A percentile compares a stretch with the other conserved stretches of the same genome.
phyloP scores from a whole-genome alignment of 1,284 basidiomycete genomes.

The Leucoagaricus sp. region DNA sequence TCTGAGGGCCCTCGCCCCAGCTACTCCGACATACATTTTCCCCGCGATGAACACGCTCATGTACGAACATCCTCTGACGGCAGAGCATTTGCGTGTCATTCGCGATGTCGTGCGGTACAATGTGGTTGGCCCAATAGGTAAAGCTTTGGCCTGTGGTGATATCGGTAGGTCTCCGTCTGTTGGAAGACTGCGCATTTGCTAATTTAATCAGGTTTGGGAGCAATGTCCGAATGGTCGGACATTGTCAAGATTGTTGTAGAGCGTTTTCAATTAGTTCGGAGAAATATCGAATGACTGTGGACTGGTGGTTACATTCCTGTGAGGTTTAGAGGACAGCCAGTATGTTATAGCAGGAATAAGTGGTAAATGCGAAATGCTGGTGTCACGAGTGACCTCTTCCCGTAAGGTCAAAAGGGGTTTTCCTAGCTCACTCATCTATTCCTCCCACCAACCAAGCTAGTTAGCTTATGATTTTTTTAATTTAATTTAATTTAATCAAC shows the following conservation, averaged over 20 bases:
- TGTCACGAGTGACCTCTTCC: no score
- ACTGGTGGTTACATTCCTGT: no score
- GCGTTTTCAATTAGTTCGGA: conserved; percentile 42
- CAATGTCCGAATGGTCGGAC: conserved; percentile 92
- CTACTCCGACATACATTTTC: conserved; percentile 85
- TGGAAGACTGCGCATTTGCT: neutral
- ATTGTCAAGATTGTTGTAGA: conserved; percentile 73
- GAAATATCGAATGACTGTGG: no score
- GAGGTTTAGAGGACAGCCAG: no score
- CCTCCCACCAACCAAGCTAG: no score
- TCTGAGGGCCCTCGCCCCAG: conserved; percentile 82
- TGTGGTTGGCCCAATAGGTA: conserved; percentile 85
- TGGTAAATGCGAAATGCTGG: no score
- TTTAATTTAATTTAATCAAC: no score
- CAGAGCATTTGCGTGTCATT: conserved; percentile 74
- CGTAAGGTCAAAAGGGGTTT: no score
- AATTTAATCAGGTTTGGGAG: conserved; percentile 69
- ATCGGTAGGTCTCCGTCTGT: conserved; percentile 54
- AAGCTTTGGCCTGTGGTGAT: conserved; percentile 91
- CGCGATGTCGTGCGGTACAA: conserved; percentile 77
- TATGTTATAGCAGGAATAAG: no score
- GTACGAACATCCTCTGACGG: conserved; percentile 94
- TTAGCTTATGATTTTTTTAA: no score
- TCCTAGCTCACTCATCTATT: no score
- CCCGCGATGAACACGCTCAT: conserved; percentile 99